Evolutionary conservation across 805 yeast species (phyloP).

Genomic region (Clavispora fructus): DNA sequence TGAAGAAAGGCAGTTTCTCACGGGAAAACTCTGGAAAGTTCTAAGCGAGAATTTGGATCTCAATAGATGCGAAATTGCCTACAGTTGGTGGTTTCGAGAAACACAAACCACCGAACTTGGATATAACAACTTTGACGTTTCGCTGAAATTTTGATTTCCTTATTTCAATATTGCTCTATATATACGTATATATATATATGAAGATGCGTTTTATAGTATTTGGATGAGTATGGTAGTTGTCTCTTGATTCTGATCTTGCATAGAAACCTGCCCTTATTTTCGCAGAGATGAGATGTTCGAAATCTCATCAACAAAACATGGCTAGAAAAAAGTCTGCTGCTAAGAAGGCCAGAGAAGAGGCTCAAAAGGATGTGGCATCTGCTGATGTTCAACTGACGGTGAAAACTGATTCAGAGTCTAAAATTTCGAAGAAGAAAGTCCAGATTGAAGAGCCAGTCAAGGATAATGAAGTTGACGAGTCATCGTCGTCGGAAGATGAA

Average conservation of each 20-base stretch:
- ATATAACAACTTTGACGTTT: too few relatives aligned
- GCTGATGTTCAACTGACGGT: conserved; percentile 6
- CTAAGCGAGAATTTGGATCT: conserved; percentile 55
- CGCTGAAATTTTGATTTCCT: too few relatives aligned
- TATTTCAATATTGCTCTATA: too few relatives aligned
- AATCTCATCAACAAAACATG: conserved; percentile 35
- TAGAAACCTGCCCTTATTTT: not conserved
- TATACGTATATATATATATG: too few relatives aligned
- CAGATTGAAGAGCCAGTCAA: conserved; percentile 18
- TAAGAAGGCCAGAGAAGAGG: conserved; percentile 57
- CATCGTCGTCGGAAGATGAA: conserved; percentile 56
- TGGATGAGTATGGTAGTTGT: too few relatives aligned
- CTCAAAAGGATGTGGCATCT: conserved; percentile 13
- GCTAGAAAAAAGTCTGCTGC: conserved; percentile 86
- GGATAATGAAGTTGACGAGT: conserved; percentile 16
- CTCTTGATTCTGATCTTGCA: not conserved
- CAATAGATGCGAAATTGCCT: conserved; percentile 50
- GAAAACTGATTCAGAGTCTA: conserved; percentile 1
- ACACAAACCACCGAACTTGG: not conserved
- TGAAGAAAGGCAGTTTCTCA: conserved; percentile 36
- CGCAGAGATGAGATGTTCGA: conserved; percentile 10
- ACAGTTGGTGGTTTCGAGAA: conserved; percentile 58
- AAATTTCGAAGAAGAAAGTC: conserved; percentile 16
- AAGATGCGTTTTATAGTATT: too few relatives aligned
- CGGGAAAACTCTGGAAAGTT: conserved; percentile 45